Base-by-base conservation (phyloP, 1,284 basidiomycete genomes). In the Ceratobasidium sp. region DNA sequence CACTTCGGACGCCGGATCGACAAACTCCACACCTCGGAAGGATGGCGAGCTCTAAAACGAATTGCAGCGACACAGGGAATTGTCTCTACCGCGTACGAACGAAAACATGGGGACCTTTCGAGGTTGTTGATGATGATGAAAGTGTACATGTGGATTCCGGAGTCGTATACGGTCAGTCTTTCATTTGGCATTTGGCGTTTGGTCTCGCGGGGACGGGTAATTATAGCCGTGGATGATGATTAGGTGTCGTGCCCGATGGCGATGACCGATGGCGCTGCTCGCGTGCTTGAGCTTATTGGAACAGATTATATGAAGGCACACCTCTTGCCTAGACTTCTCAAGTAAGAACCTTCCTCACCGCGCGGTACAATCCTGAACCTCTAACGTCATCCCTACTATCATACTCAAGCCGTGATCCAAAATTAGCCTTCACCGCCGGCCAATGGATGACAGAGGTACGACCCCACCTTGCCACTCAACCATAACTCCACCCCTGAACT, bases 371-470 rank as follows among this genome's bases (percentile, higher is more conserved):
- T 48, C 50, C 14, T 22, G 36, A 72, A 41, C 63, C n/a, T 41
- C 36, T 11, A 11, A 67, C 36, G 9, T n/a, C 75, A n/a, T n/a
- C n/a, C n/a, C n/a, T n/a, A n/a, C n/a, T n/a, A n/a, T n/a, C n/a
- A n/a, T 65, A 73, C n/a, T 50, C 50, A 62, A 91, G 91, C 78
- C 89, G 89, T 5, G 88, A 94, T 80, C 88, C 91, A 0, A 79
- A 82, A 0, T 76, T 82, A 31, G 90, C 91, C 0, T 94, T 90
- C 79, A 92, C 90, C 0, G 88, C 92, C 9, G 93, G 93, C 0
- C 93, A 94, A 82, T 94, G 92, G 92, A 93, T 93, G 92, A 93
- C 92, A 1, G 92, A 93, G 84, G 90, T 87, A 75, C 27, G 82
- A 4, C 45, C 2, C n/a, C n/a, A n/a, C n/a, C 47, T 50, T 56